Conservation (phyloP, 1,284 basidiomycete species). For the Apiotrichum akiyoshidainum region DNA sequence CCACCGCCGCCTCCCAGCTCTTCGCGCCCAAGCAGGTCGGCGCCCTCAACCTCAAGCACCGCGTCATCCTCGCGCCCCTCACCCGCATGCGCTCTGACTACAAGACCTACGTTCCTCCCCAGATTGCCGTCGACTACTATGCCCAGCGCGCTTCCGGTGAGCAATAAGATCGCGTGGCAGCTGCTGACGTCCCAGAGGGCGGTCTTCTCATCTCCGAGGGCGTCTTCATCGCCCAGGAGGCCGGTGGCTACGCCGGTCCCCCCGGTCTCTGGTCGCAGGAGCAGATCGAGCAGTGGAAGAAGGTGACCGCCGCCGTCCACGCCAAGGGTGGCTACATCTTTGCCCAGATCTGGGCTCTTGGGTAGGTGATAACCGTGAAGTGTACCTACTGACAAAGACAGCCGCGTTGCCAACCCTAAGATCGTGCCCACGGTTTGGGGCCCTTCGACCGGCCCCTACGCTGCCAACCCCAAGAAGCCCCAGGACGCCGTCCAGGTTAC, state of each 20-base stretch:
- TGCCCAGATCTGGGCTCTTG: slow-evolving; percentile 56
- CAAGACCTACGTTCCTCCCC: slow-evolving; percentile 26
- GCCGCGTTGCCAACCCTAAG: slow-evolving; percentile 12
- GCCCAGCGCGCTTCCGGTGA: slow-evolving; percentile 38
- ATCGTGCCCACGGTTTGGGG: slow-evolving; percentile 33
- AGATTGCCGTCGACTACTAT: slow-evolving; percentile 45
- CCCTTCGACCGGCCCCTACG: slow-evolving; percentile 9
- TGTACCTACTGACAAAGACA: background rate
- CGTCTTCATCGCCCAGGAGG: slow-evolving; percentile 29
- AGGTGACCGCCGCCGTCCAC: slow-evolving; percentile 54
- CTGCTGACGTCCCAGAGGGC: slow-evolving; percentile 20
- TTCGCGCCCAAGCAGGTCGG: slow-evolving; percentile 36
- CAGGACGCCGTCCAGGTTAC: background rate
- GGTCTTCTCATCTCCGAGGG: slow-evolving; percentile 45
- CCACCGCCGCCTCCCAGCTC: slow-evolving; percentile 11
- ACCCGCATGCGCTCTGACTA: slow-evolving; percentile 35
- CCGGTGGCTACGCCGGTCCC: slow-evolving; percentile 25
- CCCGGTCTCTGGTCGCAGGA: slow-evolving; percentile 35
- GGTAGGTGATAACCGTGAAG: slow-evolving; percentile 32
- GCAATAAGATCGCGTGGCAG: background rate
- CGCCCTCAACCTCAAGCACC: slow-evolving; percentile 35
- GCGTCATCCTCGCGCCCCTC: slow-evolving; percentile 47
- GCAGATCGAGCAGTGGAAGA: slow-evolving; percentile 39
- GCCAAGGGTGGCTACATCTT: slow-evolving; percentile 54
- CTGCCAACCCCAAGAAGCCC: slow-evolving; percentile 6